Evolutionary conservation across 1,139 yeast species (phyloP).

Genomic region (Yamadazyma buinensis): DNA sequence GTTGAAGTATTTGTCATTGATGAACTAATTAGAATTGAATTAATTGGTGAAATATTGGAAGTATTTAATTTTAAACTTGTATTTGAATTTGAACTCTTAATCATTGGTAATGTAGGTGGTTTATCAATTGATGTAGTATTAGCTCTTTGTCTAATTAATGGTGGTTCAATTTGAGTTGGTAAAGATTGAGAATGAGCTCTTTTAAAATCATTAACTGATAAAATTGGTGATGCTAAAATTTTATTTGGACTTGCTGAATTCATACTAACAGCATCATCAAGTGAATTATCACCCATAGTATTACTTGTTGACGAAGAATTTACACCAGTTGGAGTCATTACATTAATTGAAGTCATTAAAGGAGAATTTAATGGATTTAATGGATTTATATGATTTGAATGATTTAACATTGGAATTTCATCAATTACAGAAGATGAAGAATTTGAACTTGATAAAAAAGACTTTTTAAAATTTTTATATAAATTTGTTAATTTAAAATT

Average conservation of each 20-base stretch:
- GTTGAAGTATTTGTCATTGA: too few relatives aligned
- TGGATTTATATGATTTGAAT: constrained; percentile 2
- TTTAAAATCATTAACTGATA: constrained; percentile 23
- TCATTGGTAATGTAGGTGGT: constrained; percentile 3
- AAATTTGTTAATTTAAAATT: constrained; percentile 41
- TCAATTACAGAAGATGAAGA: constrained; percentile 3
- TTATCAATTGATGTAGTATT: constrained; percentile 12
- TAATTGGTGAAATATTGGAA: too few relatives aligned
- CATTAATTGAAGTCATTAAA: constrained; percentile 7
- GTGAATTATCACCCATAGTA: background rate
- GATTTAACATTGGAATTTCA: background rate
- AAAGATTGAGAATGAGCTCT: constrained; percentile 36
- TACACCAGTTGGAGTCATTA: background rate
- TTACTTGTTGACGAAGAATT: background rate
- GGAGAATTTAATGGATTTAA: constrained; percentile 10
- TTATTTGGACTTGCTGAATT: constrained; percentile 18
- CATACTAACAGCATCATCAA: background rate
- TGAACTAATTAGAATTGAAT: too few relatives aligned
- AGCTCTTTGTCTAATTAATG: constrained; percentile 13
- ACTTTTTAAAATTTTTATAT: constrained; percentile 19
- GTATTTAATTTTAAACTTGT: too few relatives aligned
- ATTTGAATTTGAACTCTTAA: background rate
- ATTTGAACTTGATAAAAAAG: constrained; percentile 1
- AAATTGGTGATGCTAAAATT: constrained; percentile 33
- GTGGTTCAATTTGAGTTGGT: constrained; percentile 20